A percentile compares a stretch with the other conserved stretches of the same genome.
Conservation (phyloP, 805 yeast genomes). For the Candida gorgasii region DNA sequence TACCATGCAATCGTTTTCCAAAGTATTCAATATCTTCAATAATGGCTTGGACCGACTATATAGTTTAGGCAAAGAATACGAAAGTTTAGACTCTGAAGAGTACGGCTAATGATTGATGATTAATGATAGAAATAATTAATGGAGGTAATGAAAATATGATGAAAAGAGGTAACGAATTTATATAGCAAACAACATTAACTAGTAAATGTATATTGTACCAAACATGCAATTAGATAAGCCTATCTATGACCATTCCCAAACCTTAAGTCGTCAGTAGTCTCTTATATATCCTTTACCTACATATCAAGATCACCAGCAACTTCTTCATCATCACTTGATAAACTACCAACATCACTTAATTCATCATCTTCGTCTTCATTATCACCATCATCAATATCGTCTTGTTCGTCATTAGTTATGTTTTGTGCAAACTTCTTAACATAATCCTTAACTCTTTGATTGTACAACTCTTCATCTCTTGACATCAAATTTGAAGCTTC, state of each 20-base stretch:
- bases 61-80: background rate
- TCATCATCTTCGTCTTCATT: constrained; percentile 38
- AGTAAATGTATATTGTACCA: background rate
- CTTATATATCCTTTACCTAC: too few relatives aligned
- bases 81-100: background rate
- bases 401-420: constrained; percentile 42
- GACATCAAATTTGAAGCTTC: constrained; percentile 83
- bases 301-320: constrained; percentile 16
- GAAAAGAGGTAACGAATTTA: too few relatives aligned
- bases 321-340: constrained; percentile 49
- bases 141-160: too few relatives aligned
- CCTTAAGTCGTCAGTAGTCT: background rate
- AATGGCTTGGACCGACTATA: background rate
- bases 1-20: background rate
- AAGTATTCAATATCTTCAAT: background rate
- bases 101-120: background rate
- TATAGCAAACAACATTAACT: too few relatives aligned
- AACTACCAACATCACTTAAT: constrained; percentile 51
- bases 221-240: constrained; percentile 3
- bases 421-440: constrained; percentile 63
- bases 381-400: constrained; percentile 32
- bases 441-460: constrained; percentile 67
- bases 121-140: too few relatives aligned
- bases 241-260: background rate
- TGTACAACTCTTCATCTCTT: constrained; percentile 66